Evolutionary conservation across 2,329 filamentous ascomycete species (phyloP).

Genomic region (Westerdykella sp.): DNA sequence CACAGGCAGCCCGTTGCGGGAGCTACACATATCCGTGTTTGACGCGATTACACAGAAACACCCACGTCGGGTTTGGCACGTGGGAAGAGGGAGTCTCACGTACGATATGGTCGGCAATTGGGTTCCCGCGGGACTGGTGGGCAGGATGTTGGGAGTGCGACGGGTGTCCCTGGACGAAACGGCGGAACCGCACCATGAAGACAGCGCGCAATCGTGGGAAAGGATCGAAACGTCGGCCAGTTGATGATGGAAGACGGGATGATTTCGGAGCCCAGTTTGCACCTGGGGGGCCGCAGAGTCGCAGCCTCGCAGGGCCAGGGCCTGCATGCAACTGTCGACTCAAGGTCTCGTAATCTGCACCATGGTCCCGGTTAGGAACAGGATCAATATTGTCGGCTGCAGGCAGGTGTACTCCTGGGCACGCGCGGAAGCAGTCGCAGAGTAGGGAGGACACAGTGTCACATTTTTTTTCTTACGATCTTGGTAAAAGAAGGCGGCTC

Average conservation of each 20-base stretch:
- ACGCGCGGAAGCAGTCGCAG: too few relatives aligned
- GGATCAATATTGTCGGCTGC: too few relatives aligned
- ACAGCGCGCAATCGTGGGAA: conserved; percentile 44
- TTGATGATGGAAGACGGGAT: conserved; percentile 7
- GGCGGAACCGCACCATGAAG: conserved; percentile 36
- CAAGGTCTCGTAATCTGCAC: too few relatives aligned
- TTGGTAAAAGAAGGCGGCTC: too few relatives aligned
- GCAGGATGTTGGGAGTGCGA: conserved; percentile 85
- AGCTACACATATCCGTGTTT: conserved; percentile 81
- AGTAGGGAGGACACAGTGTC: too few relatives aligned
- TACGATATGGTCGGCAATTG: conserved; percentile 82
- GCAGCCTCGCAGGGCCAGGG: too few relatives aligned
- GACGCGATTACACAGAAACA: conserved; percentile 69
- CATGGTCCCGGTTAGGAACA: not conserved
- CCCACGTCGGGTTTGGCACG: conserved; percentile 60
- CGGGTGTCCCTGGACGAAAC: conserved; percentile 42
- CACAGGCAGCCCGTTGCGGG: conserved; percentile 65
- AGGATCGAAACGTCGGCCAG: conserved; percentile 33
- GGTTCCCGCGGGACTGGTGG: conserved; percentile 71
- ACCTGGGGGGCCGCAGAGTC: not conserved
- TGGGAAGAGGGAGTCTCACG: conserved; percentile 75
- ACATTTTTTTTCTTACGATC: too few relatives aligned
- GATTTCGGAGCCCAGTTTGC: conserved; percentile 6
- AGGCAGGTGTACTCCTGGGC: too few relatives aligned
- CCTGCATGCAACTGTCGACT: too few relatives aligned